phyloP scores from a whole-genome alignment of 768 basidiomycete genomes.

The Agaricus blazei region DNA sequence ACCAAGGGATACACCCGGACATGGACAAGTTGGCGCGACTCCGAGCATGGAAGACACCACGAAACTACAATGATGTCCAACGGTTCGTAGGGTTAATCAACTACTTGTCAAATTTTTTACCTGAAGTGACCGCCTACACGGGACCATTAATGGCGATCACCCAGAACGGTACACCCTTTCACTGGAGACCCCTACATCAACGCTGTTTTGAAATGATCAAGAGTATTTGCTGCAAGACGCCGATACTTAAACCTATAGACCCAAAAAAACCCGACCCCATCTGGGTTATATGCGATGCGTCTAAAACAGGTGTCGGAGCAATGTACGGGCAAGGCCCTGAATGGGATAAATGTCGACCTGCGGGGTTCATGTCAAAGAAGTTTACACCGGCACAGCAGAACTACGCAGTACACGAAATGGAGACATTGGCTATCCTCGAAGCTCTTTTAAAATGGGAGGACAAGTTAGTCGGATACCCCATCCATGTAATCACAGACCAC shows the following conservation, averaged over 20 bases:
- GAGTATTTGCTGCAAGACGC: constrained; percentile 15
- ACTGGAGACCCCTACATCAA: not conserved
- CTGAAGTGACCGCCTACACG: constrained; percentile 26
- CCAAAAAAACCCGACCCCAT: constrained; percentile 16
- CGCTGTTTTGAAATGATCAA: constrained; percentile 12
- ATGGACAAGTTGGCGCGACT: constrained; percentile 29
- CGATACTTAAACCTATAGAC: constrained; percentile 19
- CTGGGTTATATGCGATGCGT: constrained; percentile 24
- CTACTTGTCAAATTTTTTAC: constrained; percentile 31
- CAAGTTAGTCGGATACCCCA: constrained; percentile 19
- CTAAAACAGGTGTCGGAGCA: constrained; percentile 19
- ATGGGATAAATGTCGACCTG: constrained; percentile 19
- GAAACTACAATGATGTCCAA: constrained; percentile 29
- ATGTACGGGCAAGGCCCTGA: constrained; percentile 23
- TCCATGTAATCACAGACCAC: constrained; percentile 20
- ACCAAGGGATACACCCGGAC: constrained; percentile 31
- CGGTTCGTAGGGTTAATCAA: constrained; percentile 34
- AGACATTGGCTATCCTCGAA: constrained; percentile 19
- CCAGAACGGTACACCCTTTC: constrained; percentile 22
- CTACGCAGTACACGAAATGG: constrained; percentile 21
- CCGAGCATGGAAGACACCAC: constrained; percentile 26
- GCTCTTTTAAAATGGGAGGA: constrained; percentile 27
- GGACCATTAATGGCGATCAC: constrained; percentile 23
- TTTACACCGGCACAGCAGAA: constrained; percentile 22
- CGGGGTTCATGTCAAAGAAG: constrained; percentile 23